phyloP scores from a whole-genome alignment of 352 stramenopile species.

The Globisporangium cederbergense region DNA sequence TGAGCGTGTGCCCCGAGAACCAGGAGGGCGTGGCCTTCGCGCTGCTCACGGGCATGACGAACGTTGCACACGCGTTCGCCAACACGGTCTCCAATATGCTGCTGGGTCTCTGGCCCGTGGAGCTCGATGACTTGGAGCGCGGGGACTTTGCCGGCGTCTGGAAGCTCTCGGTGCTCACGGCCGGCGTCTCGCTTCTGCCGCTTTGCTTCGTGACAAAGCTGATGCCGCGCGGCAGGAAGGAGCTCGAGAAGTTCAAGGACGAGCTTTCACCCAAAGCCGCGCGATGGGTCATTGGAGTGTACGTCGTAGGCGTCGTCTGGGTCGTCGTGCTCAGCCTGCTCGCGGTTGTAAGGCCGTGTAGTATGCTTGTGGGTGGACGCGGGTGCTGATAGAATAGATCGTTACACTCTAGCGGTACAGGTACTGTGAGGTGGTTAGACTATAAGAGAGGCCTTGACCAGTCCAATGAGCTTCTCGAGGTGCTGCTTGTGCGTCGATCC shows the following conservation, averaged over 20 bases:
- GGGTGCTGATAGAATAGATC: constrained; percentile 34
- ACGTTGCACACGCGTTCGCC: constrained; percentile 64
- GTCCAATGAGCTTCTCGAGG: constrained; percentile 48
- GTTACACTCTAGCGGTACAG: background rate
- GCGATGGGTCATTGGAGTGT: constrained; percentile 32
- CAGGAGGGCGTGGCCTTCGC: constrained; percentile 78
- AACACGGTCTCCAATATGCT: constrained; percentile 79
- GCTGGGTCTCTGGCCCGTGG: constrained; percentile 66
- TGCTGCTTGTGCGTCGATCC: constrained; percentile 37
- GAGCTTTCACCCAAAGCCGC: constrained; percentile 43
- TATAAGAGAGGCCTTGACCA: constrained; percentile 33
- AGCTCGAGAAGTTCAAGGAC: constrained; percentile 51
- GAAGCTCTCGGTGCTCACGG: constrained; percentile 75
- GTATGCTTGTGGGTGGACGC: constrained; percentile 55
- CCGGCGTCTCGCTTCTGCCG: constrained; percentile 50
- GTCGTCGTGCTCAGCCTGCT: constrained; percentile 59
- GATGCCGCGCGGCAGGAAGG: constrained; percentile 42
- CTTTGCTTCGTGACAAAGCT: constrained; percentile 42
- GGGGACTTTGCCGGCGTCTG: constrained; percentile 65
- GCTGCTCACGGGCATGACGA: constrained; percentile 73
- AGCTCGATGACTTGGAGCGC: constrained; percentile 50
- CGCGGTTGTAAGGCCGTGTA: constrained; percentile 59
- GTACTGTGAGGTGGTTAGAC: background rate
- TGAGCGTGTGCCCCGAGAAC: constrained; percentile 63
- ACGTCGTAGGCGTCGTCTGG: constrained; percentile 63